Percentiles rank a stretch among this genome's conserved stretches.
Conservation (phyloP, 495 filamentous ascomycete genomes). For the Penicillium mononematosum region DNA sequence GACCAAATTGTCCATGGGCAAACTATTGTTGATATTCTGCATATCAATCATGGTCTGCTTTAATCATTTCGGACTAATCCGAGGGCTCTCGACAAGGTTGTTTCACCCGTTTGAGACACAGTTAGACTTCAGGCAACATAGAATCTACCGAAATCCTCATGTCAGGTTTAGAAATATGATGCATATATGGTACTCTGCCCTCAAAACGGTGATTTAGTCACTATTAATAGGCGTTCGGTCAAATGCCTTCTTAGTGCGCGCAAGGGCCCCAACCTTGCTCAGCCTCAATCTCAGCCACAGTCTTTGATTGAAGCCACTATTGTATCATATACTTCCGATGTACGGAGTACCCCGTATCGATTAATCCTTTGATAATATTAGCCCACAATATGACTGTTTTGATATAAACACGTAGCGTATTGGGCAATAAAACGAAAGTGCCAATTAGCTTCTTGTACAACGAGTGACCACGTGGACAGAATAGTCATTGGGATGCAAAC, state of each 20-base stretch:
- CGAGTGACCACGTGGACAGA: constrained; percentile 7
- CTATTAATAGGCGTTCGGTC: background rate
- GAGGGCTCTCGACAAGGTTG: background rate
- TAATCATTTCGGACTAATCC: background rate
- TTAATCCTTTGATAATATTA: background rate
- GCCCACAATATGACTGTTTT: background rate
- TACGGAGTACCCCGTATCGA: background rate
- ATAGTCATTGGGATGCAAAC: background rate
- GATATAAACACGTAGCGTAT: background rate
- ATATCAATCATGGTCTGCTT: background rate
- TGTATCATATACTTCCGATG: background rate
- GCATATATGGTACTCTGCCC: background rate
- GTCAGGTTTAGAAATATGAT: background rate
- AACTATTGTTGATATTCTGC: background rate
- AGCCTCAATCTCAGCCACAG: background rate
- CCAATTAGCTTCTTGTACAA: background rate
- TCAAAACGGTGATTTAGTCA: background rate
- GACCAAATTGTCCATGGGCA: background rate
- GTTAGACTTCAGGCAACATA: background rate
- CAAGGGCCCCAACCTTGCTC: background rate
- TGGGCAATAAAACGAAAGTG: background rate
- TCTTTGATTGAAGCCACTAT: background rate
- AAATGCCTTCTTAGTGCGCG: background rate
- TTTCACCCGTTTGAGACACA: background rate
- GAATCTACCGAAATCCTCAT: background rate